phyloP scores from a whole-genome alignment of 106 monocot genomes.

The Vanilla planifolia region DNA sequence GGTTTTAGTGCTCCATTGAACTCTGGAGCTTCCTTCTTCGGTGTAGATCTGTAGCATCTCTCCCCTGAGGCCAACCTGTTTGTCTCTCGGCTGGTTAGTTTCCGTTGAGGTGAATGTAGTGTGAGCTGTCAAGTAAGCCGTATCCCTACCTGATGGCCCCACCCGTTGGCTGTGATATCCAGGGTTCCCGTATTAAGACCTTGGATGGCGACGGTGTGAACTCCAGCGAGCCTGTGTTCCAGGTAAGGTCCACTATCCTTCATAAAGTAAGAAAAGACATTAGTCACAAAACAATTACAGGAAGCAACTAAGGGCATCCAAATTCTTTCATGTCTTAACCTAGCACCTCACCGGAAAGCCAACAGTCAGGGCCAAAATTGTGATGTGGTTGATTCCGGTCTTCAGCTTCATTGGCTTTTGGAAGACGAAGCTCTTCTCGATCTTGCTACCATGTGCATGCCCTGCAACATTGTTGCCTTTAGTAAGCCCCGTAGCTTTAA shows the following conservation, averaged over 20 bases:
- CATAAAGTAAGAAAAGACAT: too few species aligned
- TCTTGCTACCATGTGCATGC: constrained; percentile 57
- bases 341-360: constrained; percentile 51
- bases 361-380: constrained; percentile 40
- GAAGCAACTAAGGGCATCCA: too few species aligned
- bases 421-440: constrained; percentile 56
- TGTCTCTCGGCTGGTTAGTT: background rate
- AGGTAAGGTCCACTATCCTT: constrained; percentile 85
- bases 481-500: too few species aligned
- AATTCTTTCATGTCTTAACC: too few species aligned
- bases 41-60: constrained; percentile 29
- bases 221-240: constrained; percentile 52
- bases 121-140: background rate
- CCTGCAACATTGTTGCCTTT: constrained; percentile 28
- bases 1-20: constrained; percentile 24
- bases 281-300: too few species aligned
- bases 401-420: constrained; percentile 46
- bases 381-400: constrained; percentile 56
- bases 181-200: constrained; percentile 94
- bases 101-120: background rate
- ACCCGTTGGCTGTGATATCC: constrained; percentile 48
- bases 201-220: constrained; percentile 39
- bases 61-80: constrained; percentile 35
- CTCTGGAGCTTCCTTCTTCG: constrained; percentile 12
- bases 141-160: constrained; percentile 65